Conservation (phyloP, 371 early-diverging fungal species). For the Umbelopsis sp. region DNA sequence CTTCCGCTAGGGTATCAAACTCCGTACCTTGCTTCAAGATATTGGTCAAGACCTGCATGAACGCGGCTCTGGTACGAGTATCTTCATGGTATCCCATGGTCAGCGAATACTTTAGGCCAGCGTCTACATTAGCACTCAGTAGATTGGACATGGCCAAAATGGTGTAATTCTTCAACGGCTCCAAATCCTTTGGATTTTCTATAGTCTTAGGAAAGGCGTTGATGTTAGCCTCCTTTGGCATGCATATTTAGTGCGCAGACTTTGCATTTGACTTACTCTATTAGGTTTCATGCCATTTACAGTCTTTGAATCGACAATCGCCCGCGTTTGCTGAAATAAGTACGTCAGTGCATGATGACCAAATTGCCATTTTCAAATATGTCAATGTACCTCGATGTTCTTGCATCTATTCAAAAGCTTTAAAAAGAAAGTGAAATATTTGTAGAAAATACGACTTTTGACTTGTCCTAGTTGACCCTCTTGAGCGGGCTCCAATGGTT, state of each 20-base stretch:
- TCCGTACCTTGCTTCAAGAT: slow-evolving; percentile 85
- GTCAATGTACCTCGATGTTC: slow-evolving; percentile 47
- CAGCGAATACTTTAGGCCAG: slow-evolving; percentile 83
- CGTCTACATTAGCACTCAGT: slow-evolving; percentile 88
- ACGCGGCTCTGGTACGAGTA: slow-evolving; percentile 80
- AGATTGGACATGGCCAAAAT: slow-evolving; percentile 86
- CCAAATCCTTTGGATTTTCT: slow-evolving; percentile 52
- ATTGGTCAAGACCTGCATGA: slow-evolving; percentile 89
- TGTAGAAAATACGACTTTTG: slow-evolving; percentile 77
- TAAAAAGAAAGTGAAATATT: slow-evolving; percentile 85
- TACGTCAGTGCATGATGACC: background rate
- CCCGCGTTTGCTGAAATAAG: background rate
- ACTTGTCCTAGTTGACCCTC: slow-evolving; percentile 63
- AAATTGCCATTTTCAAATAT: background rate
- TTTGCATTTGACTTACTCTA: background rate
- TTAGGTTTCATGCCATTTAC: slow-evolving; percentile 8
- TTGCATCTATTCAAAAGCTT: slow-evolving; percentile 84
- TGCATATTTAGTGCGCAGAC: background rate
- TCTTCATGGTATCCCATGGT: slow-evolving; percentile 93
- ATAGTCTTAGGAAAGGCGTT: background rate
- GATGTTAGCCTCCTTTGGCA: background rate
- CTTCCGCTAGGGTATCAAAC: slow-evolving; percentile 80
- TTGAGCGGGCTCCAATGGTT: slow-evolving; percentile 62
- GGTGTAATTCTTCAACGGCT: slow-evolving; percentile 76
- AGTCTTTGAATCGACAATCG: slow-evolving; percentile 4